These are phyloP conservation scores for Dactylellina cionopaga DNA, from an alignment of 2,329 filamentous ascomycete genomes.

Conservation along the genomic window DNA sequence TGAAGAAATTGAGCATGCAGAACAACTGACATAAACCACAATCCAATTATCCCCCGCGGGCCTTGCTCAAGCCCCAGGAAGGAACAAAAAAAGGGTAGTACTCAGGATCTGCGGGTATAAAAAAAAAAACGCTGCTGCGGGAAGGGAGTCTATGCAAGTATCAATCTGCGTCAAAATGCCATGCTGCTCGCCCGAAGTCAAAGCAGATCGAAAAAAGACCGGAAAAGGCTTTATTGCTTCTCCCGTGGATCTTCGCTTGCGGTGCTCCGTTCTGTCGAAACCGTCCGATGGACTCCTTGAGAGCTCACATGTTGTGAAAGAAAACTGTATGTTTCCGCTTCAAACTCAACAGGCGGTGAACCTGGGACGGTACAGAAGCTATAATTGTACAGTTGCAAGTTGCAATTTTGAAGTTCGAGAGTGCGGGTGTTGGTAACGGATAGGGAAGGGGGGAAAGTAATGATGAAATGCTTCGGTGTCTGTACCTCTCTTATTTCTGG, in stretches of 20 bases:
- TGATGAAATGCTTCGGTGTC: neutral
- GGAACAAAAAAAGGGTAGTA: neutral
- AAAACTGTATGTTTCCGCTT: conserved; percentile 11
- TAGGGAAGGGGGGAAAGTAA: conserved; percentile 1
- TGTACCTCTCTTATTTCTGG: conserved; percentile 41
- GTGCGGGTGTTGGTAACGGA: conserved; percentile 42
- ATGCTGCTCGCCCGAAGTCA: neutral
- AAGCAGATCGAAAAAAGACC: neutral
- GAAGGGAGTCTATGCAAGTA: neutral
- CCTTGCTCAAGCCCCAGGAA: conserved; percentile 25
- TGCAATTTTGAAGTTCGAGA: conserved; percentile 19
- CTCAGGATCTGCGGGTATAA: conserved; percentile 41
- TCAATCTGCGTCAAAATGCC: neutral
- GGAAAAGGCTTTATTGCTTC: neutral
- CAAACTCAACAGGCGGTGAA: conserved; percentile 23
- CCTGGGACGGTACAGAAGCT: conserved; percentile 11
- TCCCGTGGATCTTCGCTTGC: conserved; percentile 26
- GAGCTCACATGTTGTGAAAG: conserved; percentile 39
- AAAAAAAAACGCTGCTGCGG: conserved; percentile 10
- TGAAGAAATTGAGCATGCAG: conserved; percentile 20
- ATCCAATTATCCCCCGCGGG: conserved; percentile 12
- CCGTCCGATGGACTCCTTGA: conserved; percentile 35
- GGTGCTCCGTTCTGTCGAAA: conserved; percentile 25
- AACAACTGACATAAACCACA: conserved; percentile 36
- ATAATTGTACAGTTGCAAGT: conserved; percentile 21